Conservation (phyloP, 1,139 yeast genomes). For the Magnusiomyces sp. region DNA sequence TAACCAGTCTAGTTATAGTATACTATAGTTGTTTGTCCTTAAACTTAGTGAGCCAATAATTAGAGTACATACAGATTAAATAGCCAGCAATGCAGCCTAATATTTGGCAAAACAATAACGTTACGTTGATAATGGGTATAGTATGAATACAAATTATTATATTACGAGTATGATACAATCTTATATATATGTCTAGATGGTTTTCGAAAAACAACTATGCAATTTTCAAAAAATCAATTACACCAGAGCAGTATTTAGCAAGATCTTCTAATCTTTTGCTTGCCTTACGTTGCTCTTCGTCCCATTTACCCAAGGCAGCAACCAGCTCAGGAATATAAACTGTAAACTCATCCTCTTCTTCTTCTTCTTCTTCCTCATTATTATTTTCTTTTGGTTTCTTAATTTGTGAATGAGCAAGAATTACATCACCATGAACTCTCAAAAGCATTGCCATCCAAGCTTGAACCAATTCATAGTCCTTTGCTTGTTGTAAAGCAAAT, state of each 20-base stretch:
- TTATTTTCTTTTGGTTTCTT: not conserved
- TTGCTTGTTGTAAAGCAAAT: slow-evolving; percentile 48
- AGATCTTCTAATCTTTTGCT: slow-evolving; percentile 53
- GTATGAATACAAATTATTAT: no score
- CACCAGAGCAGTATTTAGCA: slow-evolving; percentile 78
- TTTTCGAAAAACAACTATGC: no score
- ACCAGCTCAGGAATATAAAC: slow-evolving; percentile 27
- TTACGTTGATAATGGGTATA: no score
- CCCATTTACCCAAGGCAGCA: slow-evolving; percentile 45
- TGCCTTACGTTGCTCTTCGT: slow-evolving; percentile 36
- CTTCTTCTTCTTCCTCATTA: slow-evolving; percentile 1
- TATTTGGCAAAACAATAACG: no score
- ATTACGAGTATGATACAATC: no score
- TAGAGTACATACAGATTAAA: no score
- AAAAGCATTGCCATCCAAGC: slow-evolving; percentile 73
- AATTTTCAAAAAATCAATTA: slow-evolving; percentile 49
- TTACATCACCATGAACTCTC: slow-evolving; percentile 74
- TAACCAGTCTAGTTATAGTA: no score
- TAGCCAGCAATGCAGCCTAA: no score
- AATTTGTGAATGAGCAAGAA: slow-evolving; percentile 34
- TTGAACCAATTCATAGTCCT: slow-evolving; percentile 61
- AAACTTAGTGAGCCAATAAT: no score
- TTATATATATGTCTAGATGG: no score
- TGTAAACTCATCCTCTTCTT: slow-evolving; percentile 25
- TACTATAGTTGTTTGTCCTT: no score